Conservation (phyloP, 805 yeast species). For the Zygoascus bituminiphila region DNA sequence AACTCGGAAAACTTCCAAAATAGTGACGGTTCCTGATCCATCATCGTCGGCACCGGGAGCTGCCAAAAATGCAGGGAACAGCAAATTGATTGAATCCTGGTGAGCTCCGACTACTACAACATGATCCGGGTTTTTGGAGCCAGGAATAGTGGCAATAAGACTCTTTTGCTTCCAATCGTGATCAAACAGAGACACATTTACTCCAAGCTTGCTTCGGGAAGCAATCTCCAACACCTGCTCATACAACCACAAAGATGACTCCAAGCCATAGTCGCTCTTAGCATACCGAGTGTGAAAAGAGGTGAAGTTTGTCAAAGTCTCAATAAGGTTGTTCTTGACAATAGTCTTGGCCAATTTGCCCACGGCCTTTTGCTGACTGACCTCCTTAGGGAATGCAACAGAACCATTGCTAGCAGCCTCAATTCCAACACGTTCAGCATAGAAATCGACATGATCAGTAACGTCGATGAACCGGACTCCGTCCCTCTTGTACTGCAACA, state of each 20-base stretch:
- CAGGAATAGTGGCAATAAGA: conserved; percentile 50
- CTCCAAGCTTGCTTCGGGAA: conserved; percentile 26
- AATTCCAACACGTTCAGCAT: conserved; percentile 4
- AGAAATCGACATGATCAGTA: conserved; percentile 35
- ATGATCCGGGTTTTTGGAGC: conserved; percentile 33
- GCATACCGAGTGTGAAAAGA: conserved; percentile 72
- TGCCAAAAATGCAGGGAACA: conserved; percentile 56
- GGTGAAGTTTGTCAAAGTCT: conserved; percentile 52
- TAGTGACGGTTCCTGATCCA: conserved; percentile 79
- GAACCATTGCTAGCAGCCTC: not conserved
- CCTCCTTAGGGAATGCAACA: conserved; percentile 47
- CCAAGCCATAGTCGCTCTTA: conserved; percentile 59
- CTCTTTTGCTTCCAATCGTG: conserved; percentile 80
- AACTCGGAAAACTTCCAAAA: conserved; percentile 65
- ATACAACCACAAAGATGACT: conserved; percentile 64
- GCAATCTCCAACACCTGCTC: conserved; percentile 35
- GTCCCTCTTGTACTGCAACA: conserved; percentile 35
- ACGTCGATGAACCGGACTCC: conserved; percentile 58
- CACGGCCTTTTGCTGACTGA: conserved; percentile 34
- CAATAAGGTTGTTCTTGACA: conserved; percentile 39
- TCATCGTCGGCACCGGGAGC: conserved; percentile 97
- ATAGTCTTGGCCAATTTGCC: conserved; percentile 36
- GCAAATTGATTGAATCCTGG: conserved; percentile 71
- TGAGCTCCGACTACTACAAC: conserved; percentile 80
- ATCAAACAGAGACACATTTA: conserved; percentile 41